phyloP scores from a whole-genome alignment of 140 eudicot species.

The Ambrosia hybrid region DNA sequence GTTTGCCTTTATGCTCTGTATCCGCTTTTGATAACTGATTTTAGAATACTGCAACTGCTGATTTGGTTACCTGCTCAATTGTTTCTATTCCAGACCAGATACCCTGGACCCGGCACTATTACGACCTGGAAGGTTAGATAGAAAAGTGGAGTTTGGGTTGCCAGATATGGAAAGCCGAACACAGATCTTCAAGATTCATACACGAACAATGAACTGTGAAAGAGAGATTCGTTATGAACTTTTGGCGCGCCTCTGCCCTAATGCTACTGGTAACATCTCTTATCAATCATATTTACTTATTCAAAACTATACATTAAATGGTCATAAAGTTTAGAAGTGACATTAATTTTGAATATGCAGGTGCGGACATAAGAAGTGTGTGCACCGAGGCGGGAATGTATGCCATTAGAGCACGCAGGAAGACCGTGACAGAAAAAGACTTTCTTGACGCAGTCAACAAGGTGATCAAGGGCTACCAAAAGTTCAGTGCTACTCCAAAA shows the following conservation, averaged over 20 bases:
- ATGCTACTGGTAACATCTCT: slow-evolving; percentile 74
- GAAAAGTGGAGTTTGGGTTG: slow-evolving; percentile 95
- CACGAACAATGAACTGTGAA: slow-evolving; percentile 96
- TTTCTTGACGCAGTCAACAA: slow-evolving; percentile 94
- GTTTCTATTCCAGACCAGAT: slow-evolving; percentile 62
- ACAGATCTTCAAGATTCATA: slow-evolving; percentile 95
- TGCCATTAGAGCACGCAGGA: slow-evolving; percentile 90
- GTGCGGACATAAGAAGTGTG: slow-evolving; percentile 95
- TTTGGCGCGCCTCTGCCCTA: slow-evolving; percentile 97
- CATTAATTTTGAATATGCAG: slow-evolving; percentile 37
- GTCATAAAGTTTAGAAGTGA: background rate
- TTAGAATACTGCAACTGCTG: slow-evolving; percentile 2
- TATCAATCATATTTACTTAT: background rate
- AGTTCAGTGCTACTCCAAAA: slow-evolving; percentile 93
- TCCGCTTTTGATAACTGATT: background rate
- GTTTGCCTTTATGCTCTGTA: too few species aligned
- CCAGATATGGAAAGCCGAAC: slow-evolving; percentile 97
- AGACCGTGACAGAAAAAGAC: slow-evolving; percentile 90
- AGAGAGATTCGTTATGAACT: slow-evolving; percentile 95
- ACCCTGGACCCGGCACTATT: slow-evolving; percentile 93
- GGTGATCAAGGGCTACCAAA: slow-evolving; percentile 94
- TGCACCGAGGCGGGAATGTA: slow-evolving; percentile 99
- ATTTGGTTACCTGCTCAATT: slow-evolving; percentile 7
- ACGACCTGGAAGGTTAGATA: slow-evolving; percentile 92
- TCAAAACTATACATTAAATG: background rate